These are phyloP conservation scores for Trichopus zeylanicus DNA, from an alignment of 116 monocot species.

Conservation along the genomic window DNA sequence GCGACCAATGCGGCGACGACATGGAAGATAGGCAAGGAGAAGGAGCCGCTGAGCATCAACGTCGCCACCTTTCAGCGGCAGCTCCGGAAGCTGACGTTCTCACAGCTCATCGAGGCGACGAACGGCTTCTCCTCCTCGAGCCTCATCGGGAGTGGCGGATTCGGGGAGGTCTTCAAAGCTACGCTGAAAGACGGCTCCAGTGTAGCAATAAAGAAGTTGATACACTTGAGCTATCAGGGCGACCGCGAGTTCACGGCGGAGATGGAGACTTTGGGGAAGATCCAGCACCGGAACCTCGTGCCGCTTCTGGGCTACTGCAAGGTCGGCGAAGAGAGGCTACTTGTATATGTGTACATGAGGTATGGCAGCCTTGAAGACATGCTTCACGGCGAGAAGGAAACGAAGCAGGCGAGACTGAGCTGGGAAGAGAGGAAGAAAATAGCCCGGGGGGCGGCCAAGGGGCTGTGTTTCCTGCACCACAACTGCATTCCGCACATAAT, in stretches of 20 bases:
- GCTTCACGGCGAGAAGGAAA: constrained; percentile 25
- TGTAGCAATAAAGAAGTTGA: constrained; percentile 82
- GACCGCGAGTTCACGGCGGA: constrained; percentile 84
- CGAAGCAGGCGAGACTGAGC: constrained; percentile 7
- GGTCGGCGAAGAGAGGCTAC: constrained; percentile 78
- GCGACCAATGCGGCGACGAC: constrained; percentile 36
- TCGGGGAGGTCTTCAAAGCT: constrained; percentile 90
- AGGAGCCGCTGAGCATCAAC: constrained; percentile 76
- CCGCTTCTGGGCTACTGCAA: constrained; percentile 80
- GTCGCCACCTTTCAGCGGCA: constrained; percentile 74
- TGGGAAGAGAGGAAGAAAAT: constrained; percentile 70
- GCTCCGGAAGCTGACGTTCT: constrained; percentile 62
- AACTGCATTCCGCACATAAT: constrained; percentile 88
- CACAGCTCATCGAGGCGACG: constrained; percentile 85
- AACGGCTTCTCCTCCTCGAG: constrained; percentile 59
- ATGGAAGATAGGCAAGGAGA: constrained; percentile 59
- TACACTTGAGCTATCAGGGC: constrained; percentile 70
- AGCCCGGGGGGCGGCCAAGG: constrained; percentile 62
- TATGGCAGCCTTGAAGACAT: constrained; percentile 68
- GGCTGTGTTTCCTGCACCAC: constrained; percentile 74
- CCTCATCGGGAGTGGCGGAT: constrained; percentile 73
- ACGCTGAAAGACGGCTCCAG: constrained; percentile 61
- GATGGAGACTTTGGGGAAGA: constrained; percentile 91
- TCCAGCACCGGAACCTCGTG: constrained; percentile 80
- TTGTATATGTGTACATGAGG: constrained; percentile 75